Evolutionary conservation across 192 early-diverging fungal genomes (phyloP).

Genomic region (Geosiphon pyriformis): DNA sequence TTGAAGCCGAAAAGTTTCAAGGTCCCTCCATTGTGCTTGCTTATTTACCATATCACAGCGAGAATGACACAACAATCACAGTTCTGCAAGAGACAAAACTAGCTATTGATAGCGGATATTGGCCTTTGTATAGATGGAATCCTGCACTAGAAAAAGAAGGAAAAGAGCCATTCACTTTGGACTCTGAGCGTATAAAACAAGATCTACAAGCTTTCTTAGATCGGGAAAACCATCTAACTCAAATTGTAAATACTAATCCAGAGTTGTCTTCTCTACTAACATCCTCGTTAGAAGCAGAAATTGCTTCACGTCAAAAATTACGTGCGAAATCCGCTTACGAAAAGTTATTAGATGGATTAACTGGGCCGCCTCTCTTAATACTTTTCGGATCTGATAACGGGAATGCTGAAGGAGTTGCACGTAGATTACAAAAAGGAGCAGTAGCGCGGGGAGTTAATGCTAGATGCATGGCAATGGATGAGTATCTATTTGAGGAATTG

Average conservation of each 20-base stretch:
- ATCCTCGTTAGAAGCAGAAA: constrained; percentile 61
- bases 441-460: constrained; percentile 80
- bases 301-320: constrained; percentile 54
- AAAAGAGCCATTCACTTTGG: constrained; percentile 61
- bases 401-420: constrained; percentile 78
- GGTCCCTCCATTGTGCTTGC: constrained; percentile 89
- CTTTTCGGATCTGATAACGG: constrained; percentile 90
- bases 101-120: constrained; percentile 83
- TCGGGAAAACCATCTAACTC: constrained; percentile 78
- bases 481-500: constrained; percentile 75
- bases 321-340: constrained; percentile 65
- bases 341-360: constrained; percentile 64
- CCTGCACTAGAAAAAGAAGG: constrained; percentile 55
- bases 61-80: constrained; percentile 56
- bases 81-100: constrained; percentile 85
- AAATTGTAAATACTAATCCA: constrained; percentile 65
- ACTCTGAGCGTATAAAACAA: constrained; percentile 74
- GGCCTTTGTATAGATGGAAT: constrained; percentile 96
- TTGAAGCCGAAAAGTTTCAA: constrained; percentile 82
- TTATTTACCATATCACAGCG: constrained; percentile 58
- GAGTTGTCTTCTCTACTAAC: constrained; percentile 47
- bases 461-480: constrained; percentile 76
- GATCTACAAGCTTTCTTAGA: constrained; percentile 78
- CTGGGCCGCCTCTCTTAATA: constrained; percentile 75
- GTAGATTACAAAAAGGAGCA: constrained; percentile 75